Percentiles rank a stretch among this genome's conserved stretches.
These are phyloP conservation scores for Rhizopogon sp. DNA, from an alignment of 768 basidiomycete genomes.

Conservation along the genomic window DNA sequence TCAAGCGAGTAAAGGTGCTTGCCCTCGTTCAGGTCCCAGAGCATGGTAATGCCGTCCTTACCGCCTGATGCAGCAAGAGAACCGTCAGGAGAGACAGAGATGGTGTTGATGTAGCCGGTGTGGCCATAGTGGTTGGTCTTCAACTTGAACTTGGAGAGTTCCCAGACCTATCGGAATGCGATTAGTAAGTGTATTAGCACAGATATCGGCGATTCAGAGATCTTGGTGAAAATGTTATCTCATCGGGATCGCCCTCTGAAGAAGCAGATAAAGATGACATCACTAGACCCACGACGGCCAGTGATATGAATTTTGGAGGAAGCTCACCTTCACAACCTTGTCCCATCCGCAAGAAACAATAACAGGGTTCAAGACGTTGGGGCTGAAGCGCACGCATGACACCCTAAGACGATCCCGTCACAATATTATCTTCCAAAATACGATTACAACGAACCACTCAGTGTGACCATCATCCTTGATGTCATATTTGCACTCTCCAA, in stretches of 20 bases:
- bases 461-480: constrained; percentile 98
- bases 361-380: constrained; percentile 94
- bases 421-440: neutral
- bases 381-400: constrained; percentile 98
- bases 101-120: constrained; percentile 98
- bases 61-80: constrained; percentile 98
- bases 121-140: constrained; percentile 99
- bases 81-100: constrained; percentile 98
- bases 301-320: constrained; percentile 4
- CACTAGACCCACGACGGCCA: constrained; percentile 16
- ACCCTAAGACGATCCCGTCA: constrained; percentile 53
- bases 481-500: constrained; percentile 99
- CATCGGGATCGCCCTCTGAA: constrained; percentile 75
- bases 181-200: constrained; percentile 4
- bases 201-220: constrained; percentile 50
- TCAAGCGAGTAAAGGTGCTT: constrained; percentile 99
- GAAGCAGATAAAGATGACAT: constrained; percentile 73
- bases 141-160: constrained; percentile 99
- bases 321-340: constrained; percentile 96
- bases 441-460: constrained; percentile 61
- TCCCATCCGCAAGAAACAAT: constrained; percentile 99
- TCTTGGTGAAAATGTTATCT: constrained; percentile 78
- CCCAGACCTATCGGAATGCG: constrained; percentile 77
- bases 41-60: constrained; percentile 99
- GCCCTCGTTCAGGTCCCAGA: constrained; percentile 99